phyloP scores from a whole-genome alignment of 2,329 filamentous ascomycete genomes.

The Lachnum nothofagi region DNA sequence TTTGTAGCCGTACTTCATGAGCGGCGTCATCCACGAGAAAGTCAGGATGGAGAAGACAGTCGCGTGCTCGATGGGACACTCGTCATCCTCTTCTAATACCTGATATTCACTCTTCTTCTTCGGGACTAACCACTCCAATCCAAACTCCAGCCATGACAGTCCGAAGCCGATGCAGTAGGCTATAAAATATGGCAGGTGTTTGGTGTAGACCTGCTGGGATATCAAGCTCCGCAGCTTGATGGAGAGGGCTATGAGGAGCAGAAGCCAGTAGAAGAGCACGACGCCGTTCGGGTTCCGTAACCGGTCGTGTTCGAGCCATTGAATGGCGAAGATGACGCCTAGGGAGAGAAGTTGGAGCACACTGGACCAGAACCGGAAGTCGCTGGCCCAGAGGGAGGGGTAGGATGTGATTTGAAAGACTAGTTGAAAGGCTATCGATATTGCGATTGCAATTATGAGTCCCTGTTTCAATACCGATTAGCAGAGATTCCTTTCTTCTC shows the following conservation, averaged over 20 bases:
- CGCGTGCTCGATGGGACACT: constrained; percentile 76
- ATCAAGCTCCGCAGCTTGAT: constrained; percentile 66
- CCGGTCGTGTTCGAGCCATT: constrained; percentile 66
- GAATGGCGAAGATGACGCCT: constrained; percentile 57
- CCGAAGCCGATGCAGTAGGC: constrained; percentile 56
- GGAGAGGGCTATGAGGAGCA: constrained; percentile 58
- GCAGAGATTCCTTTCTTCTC: not conserved
- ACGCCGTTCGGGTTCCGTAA: constrained; percentile 66
- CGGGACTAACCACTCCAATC: constrained; percentile 63
- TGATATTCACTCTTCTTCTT: constrained; percentile 67
- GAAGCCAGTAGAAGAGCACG: constrained; percentile 69
- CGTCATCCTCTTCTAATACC: constrained; percentile 61
- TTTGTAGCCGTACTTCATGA: constrained; percentile 94
- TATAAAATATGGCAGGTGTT: constrained; percentile 57
- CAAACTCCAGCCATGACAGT: constrained; percentile 56
- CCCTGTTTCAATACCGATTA: constrained; percentile 36
- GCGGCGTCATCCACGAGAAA: constrained; percentile 96
- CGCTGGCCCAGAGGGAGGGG: constrained; percentile 54
- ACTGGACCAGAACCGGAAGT: constrained; percentile 69
- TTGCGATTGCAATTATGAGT: constrained; percentile 53
- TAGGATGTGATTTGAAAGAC: constrained; percentile 57
- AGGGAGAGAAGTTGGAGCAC: constrained; percentile 57
- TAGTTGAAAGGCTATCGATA: constrained; percentile 55
- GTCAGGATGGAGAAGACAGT: constrained; percentile 90
- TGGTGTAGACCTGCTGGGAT: constrained; percentile 51